Evolutionary conservation across 169 alveolate genomes (phyloP).

Genomic region (Toxoplasma gondii): DNA sequence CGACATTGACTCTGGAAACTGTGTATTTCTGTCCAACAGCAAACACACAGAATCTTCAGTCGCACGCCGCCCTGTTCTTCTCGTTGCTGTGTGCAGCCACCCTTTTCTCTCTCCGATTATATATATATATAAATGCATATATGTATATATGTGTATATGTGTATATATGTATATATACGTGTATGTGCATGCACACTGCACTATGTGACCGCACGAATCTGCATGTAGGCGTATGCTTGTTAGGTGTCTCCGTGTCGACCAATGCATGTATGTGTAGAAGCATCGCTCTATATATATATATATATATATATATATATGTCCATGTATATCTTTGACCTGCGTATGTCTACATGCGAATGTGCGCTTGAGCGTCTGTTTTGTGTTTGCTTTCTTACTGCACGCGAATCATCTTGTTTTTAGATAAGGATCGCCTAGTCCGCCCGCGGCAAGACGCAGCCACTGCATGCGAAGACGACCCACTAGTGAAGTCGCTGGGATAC

Average conservation of each 20-base stretch:
- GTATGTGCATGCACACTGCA: neutral
- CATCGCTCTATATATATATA: neutral
- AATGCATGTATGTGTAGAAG: neutral
- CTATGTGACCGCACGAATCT: neutral
- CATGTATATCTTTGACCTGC: neutral
- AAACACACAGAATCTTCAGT: too few species aligned
- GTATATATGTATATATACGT: neutral
- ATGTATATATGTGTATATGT: neutral
- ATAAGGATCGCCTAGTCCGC: neutral
- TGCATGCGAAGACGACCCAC: conserved; percentile 75
- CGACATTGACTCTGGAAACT: too few species aligned
- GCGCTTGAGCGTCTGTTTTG: too few species aligned
- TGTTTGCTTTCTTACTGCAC: neutral
- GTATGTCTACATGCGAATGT: neutral
- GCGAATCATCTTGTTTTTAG: neutral
- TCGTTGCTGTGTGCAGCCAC: neutral
- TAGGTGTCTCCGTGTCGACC: too few species aligned
- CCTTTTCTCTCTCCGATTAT: neutral
- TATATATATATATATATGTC: neutral
- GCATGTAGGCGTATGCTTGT: neutral
- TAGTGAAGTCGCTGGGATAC: conserved; percentile 76
- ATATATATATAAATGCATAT: neutral
- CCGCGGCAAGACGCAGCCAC: neutral
- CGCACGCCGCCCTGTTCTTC: too few species aligned
- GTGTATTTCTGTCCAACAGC: too few species aligned